Percentiles rank a stretch among this genome's conserved stretches.
These are phyloP conservation scores for Castanea crenata DNA, from an alignment of 306 rosid genomes.

Conservation along the genomic window DNA sequence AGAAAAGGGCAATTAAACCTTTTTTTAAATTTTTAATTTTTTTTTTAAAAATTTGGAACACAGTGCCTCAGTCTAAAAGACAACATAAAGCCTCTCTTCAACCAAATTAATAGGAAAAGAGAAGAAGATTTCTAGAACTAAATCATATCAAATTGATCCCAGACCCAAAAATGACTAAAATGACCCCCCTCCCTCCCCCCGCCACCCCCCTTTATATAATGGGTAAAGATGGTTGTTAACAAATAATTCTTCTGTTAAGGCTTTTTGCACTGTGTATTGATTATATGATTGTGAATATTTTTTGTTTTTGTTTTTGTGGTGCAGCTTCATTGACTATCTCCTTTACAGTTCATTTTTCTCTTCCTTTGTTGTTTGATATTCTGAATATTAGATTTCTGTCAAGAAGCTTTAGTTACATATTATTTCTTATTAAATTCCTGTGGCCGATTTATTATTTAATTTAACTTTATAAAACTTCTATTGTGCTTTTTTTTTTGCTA, in stretches of 20 bases:
- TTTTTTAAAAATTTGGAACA: not conserved
- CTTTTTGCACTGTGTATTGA: not conserved
- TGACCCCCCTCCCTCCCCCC: not conserved
- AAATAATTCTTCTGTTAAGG: not conserved
- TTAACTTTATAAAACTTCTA: too few relatives aligned
- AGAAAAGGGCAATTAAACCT: not conserved
- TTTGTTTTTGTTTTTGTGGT: not conserved
- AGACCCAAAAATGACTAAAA: not conserved
- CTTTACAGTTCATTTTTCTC: not conserved
- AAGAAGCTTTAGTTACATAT: not conserved
- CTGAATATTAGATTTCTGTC: not conserved
- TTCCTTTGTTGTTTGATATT: not conserved
- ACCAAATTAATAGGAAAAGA: not conserved
- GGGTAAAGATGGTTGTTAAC: not conserved
- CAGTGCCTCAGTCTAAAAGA: not conserved
- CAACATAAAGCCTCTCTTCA: not conserved
- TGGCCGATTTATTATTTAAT: too few relatives aligned
- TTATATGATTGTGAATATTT: not conserved
- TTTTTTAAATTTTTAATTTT: too few relatives aligned
- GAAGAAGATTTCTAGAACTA: not conserved
- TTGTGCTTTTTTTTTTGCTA: too few relatives aligned
- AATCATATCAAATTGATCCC: not conserved
- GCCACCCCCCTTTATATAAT: not conserved
- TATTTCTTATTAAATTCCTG: too few relatives aligned
- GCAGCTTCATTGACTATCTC: not conserved